Base-by-base conservation (phyloP, 495 filamentous ascomycete genomes). In the Xylona heveae region DNA sequence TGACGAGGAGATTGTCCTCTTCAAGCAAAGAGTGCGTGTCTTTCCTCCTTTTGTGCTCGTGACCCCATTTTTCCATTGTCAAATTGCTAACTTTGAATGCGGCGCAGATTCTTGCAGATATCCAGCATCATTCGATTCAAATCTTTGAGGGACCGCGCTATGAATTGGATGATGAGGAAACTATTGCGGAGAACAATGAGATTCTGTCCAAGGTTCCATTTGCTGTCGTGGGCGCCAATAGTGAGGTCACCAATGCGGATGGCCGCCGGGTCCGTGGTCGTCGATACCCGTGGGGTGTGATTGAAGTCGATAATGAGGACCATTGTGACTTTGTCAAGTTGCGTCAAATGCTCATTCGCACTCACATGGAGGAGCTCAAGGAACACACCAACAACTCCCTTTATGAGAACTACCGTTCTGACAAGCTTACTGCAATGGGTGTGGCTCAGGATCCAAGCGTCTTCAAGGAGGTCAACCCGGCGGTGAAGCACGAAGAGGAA, bases 351-450 rank as follows among this genome's bases (percentile, higher is more conserved):
- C 71, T 97, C 45, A 95, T 97, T 58, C 80, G 88, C 57, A 97
- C 88, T 37, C 88, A 97, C 68, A 97, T 97, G 88, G 88, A 97
- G 50, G 88, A 97, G 62, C 80, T 97, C 58, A 97, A 97, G 72
- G 88, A 97, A 64, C 81, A 95, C 68, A 97, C 88, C 54, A 97
- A 93, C 73, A 95, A 97, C 64, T 64, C 66, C 39, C 64, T 97
- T 39, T 97, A 97, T 60, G 88, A 97, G 64, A 94, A 95, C 64
- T 97, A 95, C 69, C 77, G 88, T 52, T 92, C 84, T 40, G 88
- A 95, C 58, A 95, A 95, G 68, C 82, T 97, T 48, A 84, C 80
- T 42, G 68, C 74, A 45, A 93, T 97, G 84, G 88, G 88, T 58
- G 90, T 97, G 42, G 78, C 82, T 37, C 88, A 97, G 57, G 88